Evolutionary conservation across 371 early-diverging fungal genomes (phyloP).

Genomic region (Choanephora cucurbitarum): DNA sequence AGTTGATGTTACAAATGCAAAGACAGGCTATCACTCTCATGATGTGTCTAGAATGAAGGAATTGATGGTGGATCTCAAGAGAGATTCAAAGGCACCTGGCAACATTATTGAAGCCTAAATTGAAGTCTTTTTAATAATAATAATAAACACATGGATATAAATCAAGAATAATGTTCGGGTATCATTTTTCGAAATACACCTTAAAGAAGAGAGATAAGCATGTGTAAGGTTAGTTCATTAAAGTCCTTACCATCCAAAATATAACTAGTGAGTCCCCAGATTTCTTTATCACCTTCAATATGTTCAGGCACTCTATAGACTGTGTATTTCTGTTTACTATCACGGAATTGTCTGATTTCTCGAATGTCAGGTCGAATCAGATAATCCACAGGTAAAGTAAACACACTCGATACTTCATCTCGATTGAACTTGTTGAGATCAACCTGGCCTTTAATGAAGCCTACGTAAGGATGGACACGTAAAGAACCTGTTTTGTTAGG

Average conservation of each 20-base stretch:
- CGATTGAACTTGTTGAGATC: conserved; percentile 47
- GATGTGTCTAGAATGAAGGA: conserved; percentile 85
- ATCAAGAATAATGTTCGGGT: conserved; percentile 33
- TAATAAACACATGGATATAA: neutral
- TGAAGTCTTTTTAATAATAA: too few species aligned
- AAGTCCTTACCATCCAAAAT: conserved; percentile 73
- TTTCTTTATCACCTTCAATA: conserved; percentile 46
- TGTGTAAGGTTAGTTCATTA: too few species aligned
- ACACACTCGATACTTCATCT: conserved; percentile 74
- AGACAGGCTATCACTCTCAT: conserved; percentile 38
- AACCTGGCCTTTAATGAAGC: conserved; percentile 51
- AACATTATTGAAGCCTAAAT: conserved; percentile 49
- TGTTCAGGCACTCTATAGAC: conserved; percentile 59
- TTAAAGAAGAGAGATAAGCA: conserved; percentile 1
- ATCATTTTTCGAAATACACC: conserved; percentile 43
- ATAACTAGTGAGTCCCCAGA: conserved; percentile 90
- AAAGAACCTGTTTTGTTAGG: conserved; percentile 68
- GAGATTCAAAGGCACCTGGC: conserved; percentile 82
- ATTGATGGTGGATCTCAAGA: conserved; percentile 77
- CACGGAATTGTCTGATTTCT: conserved; percentile 59
- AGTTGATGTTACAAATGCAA: conserved; percentile 61
- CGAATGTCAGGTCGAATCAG: conserved; percentile 56
- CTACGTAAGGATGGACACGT: conserved; percentile 77
- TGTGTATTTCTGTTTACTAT: conserved; percentile 60
- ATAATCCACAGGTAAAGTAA: conserved; percentile 69